Percentiles rank a stretch among this genome's conserved stretches.
Conservation (phyloP, 495 filamentous ascomycete species). For the Penicillium nucicola region DNA sequence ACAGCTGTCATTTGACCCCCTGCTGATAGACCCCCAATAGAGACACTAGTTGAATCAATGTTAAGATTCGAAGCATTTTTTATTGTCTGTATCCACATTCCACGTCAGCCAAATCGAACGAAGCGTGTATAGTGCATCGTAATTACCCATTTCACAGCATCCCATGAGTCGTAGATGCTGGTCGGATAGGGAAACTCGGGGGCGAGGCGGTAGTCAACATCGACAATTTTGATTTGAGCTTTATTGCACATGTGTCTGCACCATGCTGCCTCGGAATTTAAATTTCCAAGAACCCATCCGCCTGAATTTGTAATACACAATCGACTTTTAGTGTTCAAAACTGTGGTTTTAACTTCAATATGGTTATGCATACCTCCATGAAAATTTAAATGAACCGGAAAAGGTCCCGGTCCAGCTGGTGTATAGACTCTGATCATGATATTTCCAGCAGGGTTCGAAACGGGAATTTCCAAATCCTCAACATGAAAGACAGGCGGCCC, state of each 20-base stretch:
- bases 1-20: constrained; percentile 41
- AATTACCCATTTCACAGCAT: constrained; percentile 34
- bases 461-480: constrained; percentile 29
- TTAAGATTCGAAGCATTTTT: constrained; percentile 24
- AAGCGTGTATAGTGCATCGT: too few species aligned
- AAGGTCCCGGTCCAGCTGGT: constrained; percentile 33
- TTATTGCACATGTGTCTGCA: constrained; percentile 44
- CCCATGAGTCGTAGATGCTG: constrained; percentile 34
- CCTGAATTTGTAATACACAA: constrained; percentile 8
- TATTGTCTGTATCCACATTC: constrained; percentile 10
- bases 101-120: neutral
- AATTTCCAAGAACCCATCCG: constrained; percentile 44
- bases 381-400: constrained; percentile 43
- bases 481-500: constrained; percentile 31
- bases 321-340: neutral
- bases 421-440: constrained; percentile 38
- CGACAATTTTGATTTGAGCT: constrained; percentile 39
- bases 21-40: constrained; percentile 47
- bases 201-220: constrained; percentile 35
- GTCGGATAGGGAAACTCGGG: constrained; percentile 29
- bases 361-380: constrained; percentile 23
- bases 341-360: neutral
- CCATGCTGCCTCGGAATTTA: constrained; percentile 34
- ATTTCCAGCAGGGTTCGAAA: constrained; percentile 26
- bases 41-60: constrained; percentile 49